These are phyloP conservation scores for Lachnellula subtilissima DNA, from an alignment of 2,329 filamentous ascomycete genomes.

Conservation along the genomic window DNA sequence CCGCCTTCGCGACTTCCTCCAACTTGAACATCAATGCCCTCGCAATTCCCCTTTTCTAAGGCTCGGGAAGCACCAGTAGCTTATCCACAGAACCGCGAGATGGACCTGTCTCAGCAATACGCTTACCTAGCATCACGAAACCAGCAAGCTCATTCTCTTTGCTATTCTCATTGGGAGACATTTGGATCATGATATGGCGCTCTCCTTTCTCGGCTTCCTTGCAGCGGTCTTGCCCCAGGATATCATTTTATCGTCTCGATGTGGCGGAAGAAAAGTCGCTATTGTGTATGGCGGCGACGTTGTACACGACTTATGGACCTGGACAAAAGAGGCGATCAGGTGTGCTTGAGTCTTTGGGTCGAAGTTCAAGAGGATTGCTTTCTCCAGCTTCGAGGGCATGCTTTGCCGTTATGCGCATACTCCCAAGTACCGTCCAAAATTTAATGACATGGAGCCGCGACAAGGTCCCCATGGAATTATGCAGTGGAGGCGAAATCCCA, in stretches of 20 bases:
- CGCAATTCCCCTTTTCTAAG: slow-evolving; percentile 48
- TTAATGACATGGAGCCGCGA: no score
- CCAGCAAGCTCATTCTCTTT: slow-evolving; percentile 47
- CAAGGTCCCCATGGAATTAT: no score
- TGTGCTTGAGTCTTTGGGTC: slow-evolving; percentile 42
- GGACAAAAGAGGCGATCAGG: slow-evolving; percentile 52
- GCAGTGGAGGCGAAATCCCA: no score
- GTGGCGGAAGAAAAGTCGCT: slow-evolving; percentile 55
- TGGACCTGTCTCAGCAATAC: slow-evolving; percentile 49
- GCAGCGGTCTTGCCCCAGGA: slow-evolving; percentile 50
- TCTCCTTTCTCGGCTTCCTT: slow-evolving; percentile 42
- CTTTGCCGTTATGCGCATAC: no score
- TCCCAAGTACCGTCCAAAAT: no score
- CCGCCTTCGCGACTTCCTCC: slow-evolving; percentile 47
- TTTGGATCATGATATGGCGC: slow-evolving; percentile 50
- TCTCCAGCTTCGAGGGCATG: not conserved
- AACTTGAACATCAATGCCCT: slow-evolving; percentile 47
- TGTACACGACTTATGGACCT: slow-evolving; percentile 56
- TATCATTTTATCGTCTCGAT: slow-evolving; percentile 51
- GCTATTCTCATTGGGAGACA: slow-evolving; percentile 35
- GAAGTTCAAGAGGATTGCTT: slow-evolving; percentile 33
- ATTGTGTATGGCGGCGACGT: slow-evolving; percentile 48
- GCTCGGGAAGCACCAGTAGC: slow-evolving; percentile 50
- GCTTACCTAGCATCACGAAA: slow-evolving; percentile 50
- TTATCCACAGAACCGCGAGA: slow-evolving; percentile 54